A percentile compares a stretch with the other conserved stretches of the same genome.
Evolutionary conservation across 1,284 basidiomycete species (phyloP).

Genomic region (Coniferiporia weirii): DNA sequence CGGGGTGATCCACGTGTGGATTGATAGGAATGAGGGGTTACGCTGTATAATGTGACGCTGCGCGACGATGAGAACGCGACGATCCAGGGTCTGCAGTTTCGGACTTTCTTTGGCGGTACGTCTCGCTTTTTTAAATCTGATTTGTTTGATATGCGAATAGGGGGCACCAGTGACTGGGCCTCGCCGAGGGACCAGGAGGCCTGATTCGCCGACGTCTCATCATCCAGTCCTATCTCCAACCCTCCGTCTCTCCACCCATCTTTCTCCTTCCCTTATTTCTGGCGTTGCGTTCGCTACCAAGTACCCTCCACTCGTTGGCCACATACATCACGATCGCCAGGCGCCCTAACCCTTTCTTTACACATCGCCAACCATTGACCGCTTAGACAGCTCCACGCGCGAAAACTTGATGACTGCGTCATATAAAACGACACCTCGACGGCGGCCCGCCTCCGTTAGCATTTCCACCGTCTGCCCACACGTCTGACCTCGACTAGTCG

Average conservation of each 20-base stretch:
- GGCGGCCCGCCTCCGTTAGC: too few species aligned
- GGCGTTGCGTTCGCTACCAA: too few species aligned
- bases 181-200: constrained; percentile 33
- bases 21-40: constrained; percentile 21
- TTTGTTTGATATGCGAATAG: constrained; percentile 9
- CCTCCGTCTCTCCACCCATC: neutral
- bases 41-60: constrained; percentile 20
- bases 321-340: too few species aligned
- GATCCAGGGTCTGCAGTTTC: constrained; percentile 27
- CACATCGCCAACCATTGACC: too few species aligned
- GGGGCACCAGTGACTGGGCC: constrained; percentile 30
- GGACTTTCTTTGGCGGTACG: constrained; percentile 39
- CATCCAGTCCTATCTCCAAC: neutral
- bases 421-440: too few species aligned
- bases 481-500: too few species aligned
- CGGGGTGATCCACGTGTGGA: constrained; percentile 22
- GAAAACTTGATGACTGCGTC: too few species aligned
- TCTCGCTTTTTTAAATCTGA: neutral
- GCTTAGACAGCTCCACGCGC: too few species aligned
- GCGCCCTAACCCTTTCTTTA: too few species aligned
- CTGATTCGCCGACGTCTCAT: constrained; percentile 34
- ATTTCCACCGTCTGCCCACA: too few species aligned
- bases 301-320: too few species aligned
- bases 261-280: too few species aligned
- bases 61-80: constrained; percentile 20